Conservation (phyloP, 208 protist genomes). For the Leishmania turanica region DNA sequence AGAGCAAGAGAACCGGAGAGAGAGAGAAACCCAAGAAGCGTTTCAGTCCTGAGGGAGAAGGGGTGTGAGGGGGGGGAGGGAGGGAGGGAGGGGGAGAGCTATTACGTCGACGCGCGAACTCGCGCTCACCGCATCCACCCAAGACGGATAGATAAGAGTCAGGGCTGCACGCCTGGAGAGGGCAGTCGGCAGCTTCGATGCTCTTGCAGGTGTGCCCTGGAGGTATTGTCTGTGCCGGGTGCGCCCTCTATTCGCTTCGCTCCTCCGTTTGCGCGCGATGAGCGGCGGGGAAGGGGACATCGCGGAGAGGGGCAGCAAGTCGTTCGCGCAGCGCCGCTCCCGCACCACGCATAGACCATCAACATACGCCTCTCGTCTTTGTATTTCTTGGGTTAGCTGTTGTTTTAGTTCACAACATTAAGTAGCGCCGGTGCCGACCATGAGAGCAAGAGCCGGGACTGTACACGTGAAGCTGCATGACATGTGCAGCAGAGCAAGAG, state of each 20-base stretch:
- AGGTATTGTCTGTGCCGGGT: background rate
- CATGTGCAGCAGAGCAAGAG: background rate
- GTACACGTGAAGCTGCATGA: background rate
- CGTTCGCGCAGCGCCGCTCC: background rate
- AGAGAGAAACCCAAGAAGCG: background rate
- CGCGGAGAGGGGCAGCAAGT: background rate
- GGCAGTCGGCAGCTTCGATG: background rate
- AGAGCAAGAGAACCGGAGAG: background rate
- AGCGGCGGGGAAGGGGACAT: background rate
- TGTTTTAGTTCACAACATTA: background rate
- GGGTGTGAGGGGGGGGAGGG: background rate
- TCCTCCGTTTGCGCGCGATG: background rate
- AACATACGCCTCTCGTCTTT: background rate
- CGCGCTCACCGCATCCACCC: background rate
- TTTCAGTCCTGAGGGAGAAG: background rate
- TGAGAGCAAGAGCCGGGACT: background rate
- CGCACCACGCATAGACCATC: background rate
- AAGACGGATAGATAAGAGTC: background rate
- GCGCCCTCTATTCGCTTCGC: background rate
- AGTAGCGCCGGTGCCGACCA: background rate
- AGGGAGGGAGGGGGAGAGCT: too few species aligned
- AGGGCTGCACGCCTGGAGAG: background rate
- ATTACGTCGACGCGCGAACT: background rate
- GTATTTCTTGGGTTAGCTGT: background rate
- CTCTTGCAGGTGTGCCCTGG: background rate